phyloP scores from a whole-genome alignment of 1,284 basidiomycete species.

The Microbotryum silenes-acaulis region DNA sequence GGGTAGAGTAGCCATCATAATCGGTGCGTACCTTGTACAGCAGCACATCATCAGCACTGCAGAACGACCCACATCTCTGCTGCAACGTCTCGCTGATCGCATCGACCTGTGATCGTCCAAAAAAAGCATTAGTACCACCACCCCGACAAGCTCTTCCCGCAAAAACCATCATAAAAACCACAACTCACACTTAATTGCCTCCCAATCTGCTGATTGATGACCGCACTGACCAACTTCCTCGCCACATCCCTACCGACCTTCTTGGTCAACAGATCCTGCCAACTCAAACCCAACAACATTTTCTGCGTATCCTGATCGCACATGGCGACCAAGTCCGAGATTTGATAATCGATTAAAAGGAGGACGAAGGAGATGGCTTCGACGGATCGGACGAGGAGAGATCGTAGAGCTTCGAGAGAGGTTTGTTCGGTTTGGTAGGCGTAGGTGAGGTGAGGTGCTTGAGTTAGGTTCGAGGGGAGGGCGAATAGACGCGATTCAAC shows the following conservation, averaged over 20 bases:
- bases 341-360: slow-evolving; percentile 79
- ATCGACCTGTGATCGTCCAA: slow-evolving; percentile 59
- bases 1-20: neutral
- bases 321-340: slow-evolving; percentile 76
- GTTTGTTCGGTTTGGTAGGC: slow-evolving; percentile 61
- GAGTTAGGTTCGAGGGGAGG: slow-evolving; percentile 16
- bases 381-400: slow-evolving; percentile 69
- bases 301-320: slow-evolving; percentile 58
- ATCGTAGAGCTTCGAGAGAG: slow-evolving; percentile 63
- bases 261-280: slow-evolving; percentile 73
- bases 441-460: slow-evolving; percentile 23
- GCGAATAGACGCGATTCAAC: slow-evolving; percentile 33
- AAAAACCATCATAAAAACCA: neutral
- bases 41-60: slow-evolving; percentile 95
- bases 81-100: slow-evolving; percentile 91
- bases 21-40: slow-evolving; percentile 68
- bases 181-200: slow-evolving; percentile 79
- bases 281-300: slow-evolving; percentile 61
- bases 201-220: slow-evolving; percentile 96
- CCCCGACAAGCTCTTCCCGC: neutral
- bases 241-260: slow-evolving; percentile 75
- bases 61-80: slow-evolving; percentile 91
- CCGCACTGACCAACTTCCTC: slow-evolving; percentile 79
- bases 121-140: slow-evolving; percentile 11
- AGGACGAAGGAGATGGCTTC: slow-evolving; percentile 90